Base-by-base conservation (phyloP, 75 land plant species). In the Cryptomeria japonica region DNA sequence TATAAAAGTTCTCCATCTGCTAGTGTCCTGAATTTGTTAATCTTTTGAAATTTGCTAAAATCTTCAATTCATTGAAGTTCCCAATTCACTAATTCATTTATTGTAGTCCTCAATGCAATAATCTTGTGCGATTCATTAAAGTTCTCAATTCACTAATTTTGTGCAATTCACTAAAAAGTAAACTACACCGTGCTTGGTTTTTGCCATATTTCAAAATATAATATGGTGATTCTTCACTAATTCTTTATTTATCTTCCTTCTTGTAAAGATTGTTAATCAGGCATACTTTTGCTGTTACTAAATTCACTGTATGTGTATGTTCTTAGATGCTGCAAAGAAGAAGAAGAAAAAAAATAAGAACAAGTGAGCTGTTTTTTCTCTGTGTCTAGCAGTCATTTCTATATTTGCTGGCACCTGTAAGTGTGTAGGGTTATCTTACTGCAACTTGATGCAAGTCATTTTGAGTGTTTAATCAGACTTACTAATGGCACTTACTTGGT, bases 271-370 rank as follows among this genome's bases (percentile, higher is more conserved):
- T 3, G 22, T 37, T 85, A 2, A 88, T 46, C 13, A 42, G 34
- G 46, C n/a, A 10, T n/a, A 41, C 15, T 11, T n/a, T n/a, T 56
- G 46, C 36, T 58, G 38, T 88, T 88, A 18, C 61, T n/a, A 72
- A 77, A 14, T 5, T 86, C 80, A 25, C 3, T 49, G 32, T 46
- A 73, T 55, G 73, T 28, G 44, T 89, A 41, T 77, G 84, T 58
- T 84, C 39, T 61, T 94, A 95, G 98, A 92, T 88, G 89, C 91
- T 68, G 49, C 96, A 87, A 98, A 97, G 94, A 98, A 95, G 94
- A 98, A 95, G 89, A 98, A 97, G 94, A 98, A 94, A 92, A 98
- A 98, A 90, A 93, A 44, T 44, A 44, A 90, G 89, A 93, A 93
- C 94, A 96, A 96, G 98, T 96, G 88, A 92, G 98, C 80, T 44